Conservation (phyloP, 75 land plant species). For the Pinus taeda region DNA sequence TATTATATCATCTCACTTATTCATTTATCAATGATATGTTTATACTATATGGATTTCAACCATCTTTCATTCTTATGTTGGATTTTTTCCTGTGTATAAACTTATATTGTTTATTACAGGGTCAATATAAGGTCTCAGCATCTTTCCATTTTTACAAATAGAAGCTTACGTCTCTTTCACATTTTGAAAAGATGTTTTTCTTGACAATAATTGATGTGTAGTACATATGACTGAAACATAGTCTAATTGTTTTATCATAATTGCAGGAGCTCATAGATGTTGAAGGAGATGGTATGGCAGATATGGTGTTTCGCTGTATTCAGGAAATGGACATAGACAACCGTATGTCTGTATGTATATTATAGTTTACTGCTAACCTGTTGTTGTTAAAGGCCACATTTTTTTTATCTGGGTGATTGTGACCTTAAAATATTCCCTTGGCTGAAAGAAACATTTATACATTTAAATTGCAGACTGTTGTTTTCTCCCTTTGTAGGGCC, state of each 20-base stretch:
- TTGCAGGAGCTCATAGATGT: slow-evolving; percentile 94
- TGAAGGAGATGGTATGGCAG: slow-evolving; percentile 99
- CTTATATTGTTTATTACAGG: too few species aligned
- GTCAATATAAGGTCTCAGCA: too few species aligned
- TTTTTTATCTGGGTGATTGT: background rate
- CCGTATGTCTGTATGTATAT: slow-evolving; percentile 79
- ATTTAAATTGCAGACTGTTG: background rate
- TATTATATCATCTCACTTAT: too few species aligned
- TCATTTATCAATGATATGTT: too few species aligned
- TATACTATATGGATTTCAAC: too few species aligned
- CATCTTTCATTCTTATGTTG: too few species aligned
- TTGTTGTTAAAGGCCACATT: background rate
- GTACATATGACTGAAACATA: background rate
- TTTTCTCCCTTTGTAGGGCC: background rate
- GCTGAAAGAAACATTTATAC: background rate
- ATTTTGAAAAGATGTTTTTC: background rate
- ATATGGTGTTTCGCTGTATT: slow-evolving; percentile 93
- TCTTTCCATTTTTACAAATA: too few species aligned
- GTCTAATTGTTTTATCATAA: background rate
- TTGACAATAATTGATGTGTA: background rate
- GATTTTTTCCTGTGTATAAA: too few species aligned
- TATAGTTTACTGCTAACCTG: background rate
- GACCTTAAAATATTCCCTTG: too few species aligned
- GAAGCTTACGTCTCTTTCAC: background rate
- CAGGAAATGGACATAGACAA: slow-evolving; percentile 99